Percentiles rank a stretch among this genome's conserved stretches.
phyloP scores from a whole-genome alignment of 768 basidiomycete genomes.

The Xanthoconium stramineum region DNA sequence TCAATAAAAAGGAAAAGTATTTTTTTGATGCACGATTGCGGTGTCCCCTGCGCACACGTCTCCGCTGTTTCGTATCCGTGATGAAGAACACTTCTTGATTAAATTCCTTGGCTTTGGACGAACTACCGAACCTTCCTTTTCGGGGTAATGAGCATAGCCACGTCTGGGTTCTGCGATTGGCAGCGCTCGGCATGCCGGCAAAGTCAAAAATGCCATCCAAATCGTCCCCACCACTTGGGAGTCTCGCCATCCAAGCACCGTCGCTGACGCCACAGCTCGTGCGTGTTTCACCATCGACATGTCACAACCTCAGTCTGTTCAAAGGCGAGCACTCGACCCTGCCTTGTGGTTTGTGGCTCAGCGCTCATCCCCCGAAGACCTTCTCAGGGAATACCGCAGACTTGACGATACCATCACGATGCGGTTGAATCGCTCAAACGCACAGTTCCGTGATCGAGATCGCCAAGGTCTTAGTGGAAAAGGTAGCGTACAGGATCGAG shows the following conservation, averaged over 20 bases:
- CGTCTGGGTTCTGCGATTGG: constrained; percentile 19
- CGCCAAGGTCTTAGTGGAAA: constrained; percentile 44
- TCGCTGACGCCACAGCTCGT: constrained; percentile 57
- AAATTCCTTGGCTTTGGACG: neutral
- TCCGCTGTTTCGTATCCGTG: neutral
- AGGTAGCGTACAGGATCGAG: constrained; percentile 64
- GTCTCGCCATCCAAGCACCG: constrained; percentile 66
- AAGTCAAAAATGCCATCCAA: constrained; percentile 37
- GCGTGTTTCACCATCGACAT: constrained; percentile 71
- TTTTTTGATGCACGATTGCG: neutral
- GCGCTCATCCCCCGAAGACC: constrained; percentile 46
- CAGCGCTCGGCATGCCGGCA: constrained; percentile 28
- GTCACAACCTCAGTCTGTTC: constrained; percentile 72
- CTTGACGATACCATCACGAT: constrained; percentile 79
- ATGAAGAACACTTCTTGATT: neutral
- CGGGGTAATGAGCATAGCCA: constrained; percentile 14
- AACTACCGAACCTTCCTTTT: constrained; percentile 34
- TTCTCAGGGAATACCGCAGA: constrained; percentile 77
- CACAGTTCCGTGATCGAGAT: constrained; percentile 71
- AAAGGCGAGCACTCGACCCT: constrained; percentile 44
- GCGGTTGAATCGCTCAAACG: constrained; percentile 77
- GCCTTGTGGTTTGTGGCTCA: constrained; percentile 13
- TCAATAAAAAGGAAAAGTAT: constrained; percentile 7
- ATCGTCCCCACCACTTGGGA: constrained; percentile 54
- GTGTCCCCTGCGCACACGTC: too few relatives aligned